Evolutionary conservation across 352 stramenopile genomes (phyloP), one percentile per base, ranked within the genome.

Genomic region (Globisporangium abappressorium): DNA sequence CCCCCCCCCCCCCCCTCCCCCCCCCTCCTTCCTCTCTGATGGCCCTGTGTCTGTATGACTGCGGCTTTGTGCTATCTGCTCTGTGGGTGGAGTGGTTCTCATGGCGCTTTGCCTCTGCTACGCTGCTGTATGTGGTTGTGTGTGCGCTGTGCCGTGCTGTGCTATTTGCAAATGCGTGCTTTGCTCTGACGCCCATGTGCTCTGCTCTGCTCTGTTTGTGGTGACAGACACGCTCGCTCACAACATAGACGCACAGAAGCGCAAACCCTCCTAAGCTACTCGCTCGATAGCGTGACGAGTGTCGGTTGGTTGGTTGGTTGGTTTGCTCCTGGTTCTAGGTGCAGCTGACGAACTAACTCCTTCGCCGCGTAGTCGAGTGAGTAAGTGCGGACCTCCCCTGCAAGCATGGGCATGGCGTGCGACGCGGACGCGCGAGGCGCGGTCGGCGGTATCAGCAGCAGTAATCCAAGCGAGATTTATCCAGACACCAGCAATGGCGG

Each of bases 331-430:
- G 14, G 4, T 6, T 41, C 36, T 43, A 14, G 54, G 54, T 34
- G 34, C 57, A 64, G 57, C 38, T 28, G 36, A 43, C 36, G 36
- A 55, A 47, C 41, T 57, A 26, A 3, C 22, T 43, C 15, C 54
- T 59, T 59, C 54, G 28, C 54, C 43, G 15, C 62, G 62, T 22
- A 47, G 47, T 67, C 62, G 62, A 67, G 33, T 47, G 47, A 58
- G 49, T 36, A 28, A 33, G 46, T 28, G 6, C 8, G 28, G 5
- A 46, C 15, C 58, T 24, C 22, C 7, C 18, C 15, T 38, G 7
- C 12, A 2, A 76, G 22, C 57, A 93, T 91, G 82, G 82, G 82
- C 22, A 89, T 93, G 84, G 82, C 78, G 60, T 87, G 75, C 59
- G 81, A 91, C 57, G 70, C 77, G 55, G 79, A 91, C 34, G 65